A percentile compares a stretch with the other conserved stretches of the same genome.
These are phyloP conservation scores for Colletotrichum trifolii DNA, from an alignment of 2,329 filamentous ascomycete species.

Conservation along the genomic window DNA sequence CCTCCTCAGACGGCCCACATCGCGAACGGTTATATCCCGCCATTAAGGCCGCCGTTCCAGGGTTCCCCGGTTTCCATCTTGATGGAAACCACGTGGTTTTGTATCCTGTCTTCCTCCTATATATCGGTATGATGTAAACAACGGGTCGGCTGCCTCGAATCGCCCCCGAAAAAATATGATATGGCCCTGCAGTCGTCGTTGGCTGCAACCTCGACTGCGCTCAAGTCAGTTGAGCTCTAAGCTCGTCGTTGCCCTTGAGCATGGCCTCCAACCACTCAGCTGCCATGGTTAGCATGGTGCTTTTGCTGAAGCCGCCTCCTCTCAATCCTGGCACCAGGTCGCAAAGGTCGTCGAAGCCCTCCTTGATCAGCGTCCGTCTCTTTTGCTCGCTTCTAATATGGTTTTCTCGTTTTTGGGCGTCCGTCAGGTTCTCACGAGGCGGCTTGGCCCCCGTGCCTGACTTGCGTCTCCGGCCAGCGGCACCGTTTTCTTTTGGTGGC, in stretches of 20 bases:
- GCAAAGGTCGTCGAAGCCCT: conserved; percentile 84
- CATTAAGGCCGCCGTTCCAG: too few relatives aligned
- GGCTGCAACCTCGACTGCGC: conserved; percentile 45
- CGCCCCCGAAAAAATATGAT: neutral
- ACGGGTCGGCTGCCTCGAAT: neutral
- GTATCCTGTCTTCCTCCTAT: too few relatives aligned
- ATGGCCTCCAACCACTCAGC: conserved; percentile 83
- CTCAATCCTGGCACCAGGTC: conserved; percentile 80
- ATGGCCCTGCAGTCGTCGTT: conserved; percentile 1
- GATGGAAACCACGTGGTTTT: too few relatives aligned
- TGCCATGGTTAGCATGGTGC: conserved; percentile 78
- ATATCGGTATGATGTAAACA: too few relatives aligned
- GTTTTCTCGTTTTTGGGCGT: conserved; percentile 86
- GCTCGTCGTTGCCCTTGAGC: conserved; percentile 72
- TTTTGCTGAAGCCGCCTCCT: conserved; percentile 84
- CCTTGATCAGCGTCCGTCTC: conserved; percentile 81
- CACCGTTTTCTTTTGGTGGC: conserved; percentile 49
- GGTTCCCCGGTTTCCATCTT: too few relatives aligned
- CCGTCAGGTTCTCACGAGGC: conserved; percentile 77
- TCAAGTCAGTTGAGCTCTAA: conserved; percentile 62
- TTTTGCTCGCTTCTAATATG: conserved; percentile 92
- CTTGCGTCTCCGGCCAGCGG: conserved; percentile 60
- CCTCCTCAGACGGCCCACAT: neutral
- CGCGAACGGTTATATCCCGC: neutral
- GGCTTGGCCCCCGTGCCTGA: conserved; percentile 58